Conservation (phyloP, 495 filamentous ascomycete genomes). For the Trichoderma reesei region DNA sequence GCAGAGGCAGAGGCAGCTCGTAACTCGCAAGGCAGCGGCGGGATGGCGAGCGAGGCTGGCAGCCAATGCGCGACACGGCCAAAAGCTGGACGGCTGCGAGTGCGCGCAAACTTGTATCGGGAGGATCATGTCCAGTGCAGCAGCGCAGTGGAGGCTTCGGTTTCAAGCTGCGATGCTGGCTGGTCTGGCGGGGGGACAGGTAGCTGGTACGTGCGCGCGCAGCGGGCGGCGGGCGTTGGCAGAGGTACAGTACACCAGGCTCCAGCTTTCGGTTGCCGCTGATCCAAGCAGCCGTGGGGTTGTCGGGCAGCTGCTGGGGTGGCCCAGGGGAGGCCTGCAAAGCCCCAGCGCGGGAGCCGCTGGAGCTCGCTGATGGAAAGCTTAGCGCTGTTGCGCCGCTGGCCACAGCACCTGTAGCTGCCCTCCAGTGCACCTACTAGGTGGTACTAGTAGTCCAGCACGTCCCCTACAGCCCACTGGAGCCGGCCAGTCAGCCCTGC, state of each 20-base stretch:
- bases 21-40: no score
- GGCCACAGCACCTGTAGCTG: no score
- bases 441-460: no score
- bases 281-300: neutral
- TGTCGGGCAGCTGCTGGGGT: neutral
- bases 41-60: no score
- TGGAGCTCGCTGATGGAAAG: neutral
- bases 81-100: no score
- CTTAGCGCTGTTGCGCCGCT: neutral
- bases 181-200: no score
- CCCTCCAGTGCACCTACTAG: no score
- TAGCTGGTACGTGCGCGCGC: no score
- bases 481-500: neutral
- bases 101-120: no score
- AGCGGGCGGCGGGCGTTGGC: neutral
- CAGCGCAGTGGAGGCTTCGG: neutral
- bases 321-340: neutral
- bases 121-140: neutral
- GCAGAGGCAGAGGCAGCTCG: no score
- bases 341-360: conserved; percentile 1
- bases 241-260: neutral
- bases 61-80: no score
- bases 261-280: neutral
- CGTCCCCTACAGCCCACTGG: neutral
- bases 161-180: no score